Evolutionary conservation across 2,329 filamentous ascomycete species (phyloP).

Genomic region (Diplodia scrobiculata): DNA sequence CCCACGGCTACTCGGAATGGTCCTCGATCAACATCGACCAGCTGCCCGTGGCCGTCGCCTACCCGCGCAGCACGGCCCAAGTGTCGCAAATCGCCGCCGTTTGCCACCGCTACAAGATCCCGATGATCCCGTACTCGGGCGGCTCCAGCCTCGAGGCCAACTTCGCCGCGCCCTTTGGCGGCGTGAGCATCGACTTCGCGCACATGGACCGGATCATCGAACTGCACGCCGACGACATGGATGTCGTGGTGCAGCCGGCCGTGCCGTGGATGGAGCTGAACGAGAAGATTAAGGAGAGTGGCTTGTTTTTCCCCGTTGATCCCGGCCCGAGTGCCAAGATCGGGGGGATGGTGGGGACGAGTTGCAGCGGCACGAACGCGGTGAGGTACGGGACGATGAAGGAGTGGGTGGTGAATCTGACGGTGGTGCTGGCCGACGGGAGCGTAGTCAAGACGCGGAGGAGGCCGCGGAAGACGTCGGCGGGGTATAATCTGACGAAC

Average conservation of each 20-base stretch:
- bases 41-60: slow-evolving; percentile 66
- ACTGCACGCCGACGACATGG: slow-evolving; percentile 85
- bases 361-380: slow-evolving; percentile 73
- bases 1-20: slow-evolving; percentile 71
- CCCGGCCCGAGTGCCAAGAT: slow-evolving; percentile 76
- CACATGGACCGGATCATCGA: slow-evolving; percentile 81
- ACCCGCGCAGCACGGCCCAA: slow-evolving; percentile 65
- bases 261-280: slow-evolving; percentile 93
- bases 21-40: slow-evolving; percentile 66
- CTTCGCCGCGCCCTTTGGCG: slow-evolving; percentile 82
- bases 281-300: slow-evolving; percentile 68
- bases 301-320: slow-evolving; percentile 89
- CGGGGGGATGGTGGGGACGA: slow-evolving; percentile 80
- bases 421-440: slow-evolving; percentile 77
- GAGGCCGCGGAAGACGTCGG: slow-evolving; percentile 75
- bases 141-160: slow-evolving; percentile 87
- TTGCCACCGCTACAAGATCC: slow-evolving; percentile 77
- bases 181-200: slow-evolving; percentile 85
- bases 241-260: slow-evolving; percentile 86
- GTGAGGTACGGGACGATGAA: slow-evolving; percentile 85
- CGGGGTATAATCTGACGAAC: slow-evolving; percentile 79
- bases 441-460: slow-evolving; percentile 76
- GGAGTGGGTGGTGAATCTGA: slow-evolving; percentile 82
- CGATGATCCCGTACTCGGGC: slow-evolving; percentile 82
- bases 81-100: slow-evolving; percentile 67